Evolutionary conservation across 192 early-diverging fungal genomes (phyloP).

Genomic region (Coemansia sp.): DNA sequence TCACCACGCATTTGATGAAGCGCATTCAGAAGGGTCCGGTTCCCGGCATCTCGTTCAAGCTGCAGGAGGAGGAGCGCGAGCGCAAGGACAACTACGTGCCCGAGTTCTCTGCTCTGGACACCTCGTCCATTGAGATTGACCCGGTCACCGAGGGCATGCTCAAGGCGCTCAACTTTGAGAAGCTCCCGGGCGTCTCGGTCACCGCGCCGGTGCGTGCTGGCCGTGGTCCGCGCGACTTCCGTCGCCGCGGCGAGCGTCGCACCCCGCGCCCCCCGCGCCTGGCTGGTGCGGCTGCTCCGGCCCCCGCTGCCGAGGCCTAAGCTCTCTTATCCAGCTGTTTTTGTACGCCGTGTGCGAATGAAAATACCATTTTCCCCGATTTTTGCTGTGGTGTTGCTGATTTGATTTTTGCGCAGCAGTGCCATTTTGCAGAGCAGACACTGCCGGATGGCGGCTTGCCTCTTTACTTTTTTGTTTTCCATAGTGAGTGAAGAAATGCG

Average conservation of each 20-base stretch:
- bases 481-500: constrained; percentile 1
- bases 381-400: constrained; percentile 1
- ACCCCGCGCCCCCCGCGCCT: constrained; percentile 38
- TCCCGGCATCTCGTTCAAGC: constrained; percentile 99
- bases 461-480: not conserved
- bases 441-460: not conserved
- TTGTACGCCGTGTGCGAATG: constrained; percentile 3
- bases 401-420: constrained; percentile 15
- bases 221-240: constrained; percentile 47
- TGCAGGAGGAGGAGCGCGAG: constrained; percentile 99
- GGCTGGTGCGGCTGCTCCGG: constrained; percentile 34
- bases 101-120: constrained; percentile 93
- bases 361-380: not conserved
- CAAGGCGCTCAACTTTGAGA: constrained; percentile 95
- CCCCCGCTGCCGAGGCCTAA: constrained; percentile 40
- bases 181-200: constrained; percentile 77
- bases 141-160: constrained; percentile 92
- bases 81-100: constrained; percentile 99
- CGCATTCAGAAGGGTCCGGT: constrained; percentile 98
- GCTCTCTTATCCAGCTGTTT: not conserved
- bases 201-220: constrained; percentile 46
- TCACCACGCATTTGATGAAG: constrained; percentile 99
- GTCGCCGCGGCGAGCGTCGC: constrained; percentile 26
- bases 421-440: not conserved
- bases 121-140: constrained; percentile 90